Conservation (phyloP, 2,329 filamentous ascomycete species). For the Pezizomycotina sp. region DNA sequence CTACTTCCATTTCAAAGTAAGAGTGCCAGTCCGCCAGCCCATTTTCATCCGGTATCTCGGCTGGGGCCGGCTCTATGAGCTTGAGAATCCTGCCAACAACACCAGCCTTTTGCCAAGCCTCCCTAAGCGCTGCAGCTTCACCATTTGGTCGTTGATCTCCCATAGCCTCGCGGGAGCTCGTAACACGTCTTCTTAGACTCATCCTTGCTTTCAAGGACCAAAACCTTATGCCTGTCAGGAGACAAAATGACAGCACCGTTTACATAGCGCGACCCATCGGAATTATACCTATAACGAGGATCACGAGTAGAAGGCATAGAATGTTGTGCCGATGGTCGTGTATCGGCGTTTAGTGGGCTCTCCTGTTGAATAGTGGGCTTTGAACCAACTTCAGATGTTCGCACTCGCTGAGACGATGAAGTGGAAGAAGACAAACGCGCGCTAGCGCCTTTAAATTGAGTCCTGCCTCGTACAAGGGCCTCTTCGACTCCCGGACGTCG, state of each 20-base stretch:
- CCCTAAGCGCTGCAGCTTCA: slow-evolving; percentile 17
- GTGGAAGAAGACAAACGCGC: no score
- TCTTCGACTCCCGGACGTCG: no score
- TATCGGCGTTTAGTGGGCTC: no score
- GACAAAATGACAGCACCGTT: slow-evolving; percentile 17
- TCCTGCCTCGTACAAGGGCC: no score
- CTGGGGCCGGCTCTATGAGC: slow-evolving; percentile 16
- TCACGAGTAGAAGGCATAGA: slow-evolving; percentile 1
- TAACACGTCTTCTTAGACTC: slow-evolving; percentile 10
- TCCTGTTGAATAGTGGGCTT: no score
- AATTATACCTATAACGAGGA: slow-evolving; percentile 16
- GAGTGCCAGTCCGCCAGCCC: slow-evolving; percentile 19
- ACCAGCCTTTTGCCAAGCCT: slow-evolving; percentile 18
- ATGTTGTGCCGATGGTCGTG: neutral
- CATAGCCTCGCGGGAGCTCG: slow-evolving; percentile 14
- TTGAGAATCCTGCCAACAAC: slow-evolving; percentile 15
- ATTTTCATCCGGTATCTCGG: slow-evolving; percentile 17
- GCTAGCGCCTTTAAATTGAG: no score
- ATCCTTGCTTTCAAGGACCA: slow-evolving; percentile 15
- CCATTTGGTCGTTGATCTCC: slow-evolving; percentile 17
- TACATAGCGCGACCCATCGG: slow-evolving; percentile 17
- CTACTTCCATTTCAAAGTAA: slow-evolving; percentile 18
- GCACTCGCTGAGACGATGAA: slow-evolving; percentile 1
- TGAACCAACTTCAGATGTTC: neutral
- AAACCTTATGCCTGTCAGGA: slow-evolving; percentile 16